Percentiles rank a stretch among this genome's conserved stretches.
Conservation (phyloP, 306 rosid species). For the Cucurbita pepo region DNA sequence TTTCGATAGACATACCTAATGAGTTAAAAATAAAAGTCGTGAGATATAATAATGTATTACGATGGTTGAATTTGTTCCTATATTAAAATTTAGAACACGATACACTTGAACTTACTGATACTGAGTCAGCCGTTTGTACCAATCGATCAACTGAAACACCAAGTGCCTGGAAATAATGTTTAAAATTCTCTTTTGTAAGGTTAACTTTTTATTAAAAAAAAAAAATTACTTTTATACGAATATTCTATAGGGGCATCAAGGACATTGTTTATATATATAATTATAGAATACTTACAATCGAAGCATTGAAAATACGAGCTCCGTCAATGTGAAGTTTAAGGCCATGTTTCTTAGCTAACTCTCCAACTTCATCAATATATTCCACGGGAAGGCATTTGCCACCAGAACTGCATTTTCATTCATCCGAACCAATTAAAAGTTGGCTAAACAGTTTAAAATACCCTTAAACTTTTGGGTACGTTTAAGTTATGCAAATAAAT, state of each 20-base stretch:
- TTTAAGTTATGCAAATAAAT: too few relatives aligned
- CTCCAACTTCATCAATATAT: conserved; percentile 74
- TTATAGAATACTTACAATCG: conserved; percentile 34
- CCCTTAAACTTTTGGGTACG: too few relatives aligned
- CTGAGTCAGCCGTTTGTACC: conserved; percentile 84
- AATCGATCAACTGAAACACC: conserved; percentile 77
- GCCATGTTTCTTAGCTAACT: conserved; percentile 66
- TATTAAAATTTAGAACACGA: neutral
- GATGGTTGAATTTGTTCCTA: neutral
- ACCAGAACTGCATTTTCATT: conserved; percentile 42
- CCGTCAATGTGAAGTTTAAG: conserved; percentile 91
- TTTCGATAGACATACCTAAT: conserved; percentile 21
- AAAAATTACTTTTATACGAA: too few relatives aligned
- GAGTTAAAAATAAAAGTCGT: neutral
- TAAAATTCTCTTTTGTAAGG: too few relatives aligned
- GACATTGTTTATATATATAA: too few relatives aligned
- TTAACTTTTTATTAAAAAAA: neutral
- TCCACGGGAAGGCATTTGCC: conserved; percentile 72
- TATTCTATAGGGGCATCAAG: too few relatives aligned
- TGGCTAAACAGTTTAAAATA: too few relatives aligned
- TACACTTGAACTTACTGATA: conserved; percentile 18
- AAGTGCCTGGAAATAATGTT: conserved; percentile 47
- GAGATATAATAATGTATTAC: neutral
- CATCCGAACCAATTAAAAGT: too few relatives aligned
- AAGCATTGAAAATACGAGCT: conserved; percentile 84